phyloP scores from a whole-genome alignment of 1,284 basidiomycete genomes.

The Trichosporon ovoides region DNA sequence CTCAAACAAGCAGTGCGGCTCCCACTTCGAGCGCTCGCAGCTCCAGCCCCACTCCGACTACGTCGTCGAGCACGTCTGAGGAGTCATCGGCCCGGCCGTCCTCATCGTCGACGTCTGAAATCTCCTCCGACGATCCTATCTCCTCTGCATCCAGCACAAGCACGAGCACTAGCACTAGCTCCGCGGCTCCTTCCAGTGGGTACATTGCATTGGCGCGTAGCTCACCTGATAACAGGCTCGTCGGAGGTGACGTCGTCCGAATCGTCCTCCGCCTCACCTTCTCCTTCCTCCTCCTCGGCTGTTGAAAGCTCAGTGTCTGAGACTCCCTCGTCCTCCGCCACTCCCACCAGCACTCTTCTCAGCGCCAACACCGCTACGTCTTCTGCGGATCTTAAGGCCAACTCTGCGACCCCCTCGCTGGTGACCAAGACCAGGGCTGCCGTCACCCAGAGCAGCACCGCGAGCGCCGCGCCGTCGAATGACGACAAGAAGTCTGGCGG shows the following conservation, averaged over 20 bases:
- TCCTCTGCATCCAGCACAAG: background rate
- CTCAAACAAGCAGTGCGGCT: background rate
- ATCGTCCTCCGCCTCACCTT: background rate
- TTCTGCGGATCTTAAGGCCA: background rate
- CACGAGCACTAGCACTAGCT: background rate
- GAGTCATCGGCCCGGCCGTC: background rate
- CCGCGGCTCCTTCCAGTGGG: background rate
- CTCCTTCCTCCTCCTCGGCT: background rate
- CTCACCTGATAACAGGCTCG: background rate
- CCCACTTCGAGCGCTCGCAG: background rate
- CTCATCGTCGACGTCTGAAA: background rate
- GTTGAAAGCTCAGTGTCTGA: background rate
- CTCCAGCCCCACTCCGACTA: background rate
- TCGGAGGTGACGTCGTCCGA: background rate
- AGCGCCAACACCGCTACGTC: background rate
- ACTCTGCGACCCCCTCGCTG: background rate
- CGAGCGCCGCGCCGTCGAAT: background rate
- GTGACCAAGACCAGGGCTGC: background rate
- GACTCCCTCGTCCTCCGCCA: background rate
- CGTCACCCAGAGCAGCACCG: background rate
- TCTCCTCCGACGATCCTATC: background rate
- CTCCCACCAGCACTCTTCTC: background rate
- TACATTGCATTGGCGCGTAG: background rate
- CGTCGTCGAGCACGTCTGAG: background rate
- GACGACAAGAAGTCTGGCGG: constrained; percentile 23